phyloP scores from a whole-genome alignment of 2,329 filamentous ascomycete genomes.

The Drechslerella coelobrocha region DNA sequence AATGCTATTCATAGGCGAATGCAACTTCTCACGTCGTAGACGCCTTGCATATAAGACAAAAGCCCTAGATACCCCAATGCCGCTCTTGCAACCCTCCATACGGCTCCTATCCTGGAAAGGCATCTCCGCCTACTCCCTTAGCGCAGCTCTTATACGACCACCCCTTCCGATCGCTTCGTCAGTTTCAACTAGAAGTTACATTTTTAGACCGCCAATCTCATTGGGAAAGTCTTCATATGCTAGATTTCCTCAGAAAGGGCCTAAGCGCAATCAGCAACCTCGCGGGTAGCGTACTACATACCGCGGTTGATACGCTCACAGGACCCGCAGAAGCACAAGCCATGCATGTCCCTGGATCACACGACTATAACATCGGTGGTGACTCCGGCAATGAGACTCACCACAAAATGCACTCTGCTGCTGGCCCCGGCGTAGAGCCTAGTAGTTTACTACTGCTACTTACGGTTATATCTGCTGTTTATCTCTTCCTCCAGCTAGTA shows the following conservation, averaged over 20 bases:
- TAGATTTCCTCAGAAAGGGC: slow-evolving; percentile 9
- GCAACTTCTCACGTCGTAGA: background rate
- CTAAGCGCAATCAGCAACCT: slow-evolving; percentile 4
- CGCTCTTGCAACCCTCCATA: no score
- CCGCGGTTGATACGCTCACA: background rate
- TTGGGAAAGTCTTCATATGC: slow-evolving; percentile 11
- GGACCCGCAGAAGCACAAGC: background rate
- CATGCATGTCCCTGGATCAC: slow-evolving; percentile 25
- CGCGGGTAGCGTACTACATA: slow-evolving; percentile 6
- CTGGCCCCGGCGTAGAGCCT: background rate
- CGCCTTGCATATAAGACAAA: slow-evolving; percentile 14
- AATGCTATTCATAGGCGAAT: slow-evolving; percentile 1
- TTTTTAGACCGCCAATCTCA: background rate
- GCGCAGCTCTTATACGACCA: no score
- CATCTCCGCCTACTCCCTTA: background rate
- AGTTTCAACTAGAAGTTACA: no score
- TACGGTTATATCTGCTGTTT: slow-evolving; percentile 5
- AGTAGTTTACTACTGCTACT: slow-evolving; percentile 12
- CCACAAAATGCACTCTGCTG: slow-evolving; percentile 9
- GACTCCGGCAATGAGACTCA: slow-evolving; percentile 24
- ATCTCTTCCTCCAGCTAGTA: slow-evolving; percentile 16
- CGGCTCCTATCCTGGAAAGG: no score
- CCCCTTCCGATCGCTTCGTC: no score
- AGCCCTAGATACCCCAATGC: no score
- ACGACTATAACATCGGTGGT: slow-evolving; percentile 13